phyloP scores from a whole-genome alignment of 1,284 basidiomycete genomes.

The Ceratobasidium sp. region DNA sequence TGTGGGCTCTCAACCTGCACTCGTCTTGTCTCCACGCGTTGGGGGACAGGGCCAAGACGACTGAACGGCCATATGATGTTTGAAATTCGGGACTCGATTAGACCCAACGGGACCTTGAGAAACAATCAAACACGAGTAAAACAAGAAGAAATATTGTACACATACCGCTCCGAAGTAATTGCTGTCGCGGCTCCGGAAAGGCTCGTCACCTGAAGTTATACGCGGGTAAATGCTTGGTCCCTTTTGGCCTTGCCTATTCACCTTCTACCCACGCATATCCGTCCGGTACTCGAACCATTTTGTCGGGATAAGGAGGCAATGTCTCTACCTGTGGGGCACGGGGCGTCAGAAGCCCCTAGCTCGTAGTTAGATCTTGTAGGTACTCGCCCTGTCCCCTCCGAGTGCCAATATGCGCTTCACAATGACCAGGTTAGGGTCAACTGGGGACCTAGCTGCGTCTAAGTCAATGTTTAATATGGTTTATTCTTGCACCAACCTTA shows the following conservation, averaged over 20 bases:
- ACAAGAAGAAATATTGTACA: not conserved
- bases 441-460: slow-evolving; percentile 35
- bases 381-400: slow-evolving; percentile 44
- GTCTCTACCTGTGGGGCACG: slow-evolving; percentile 36
- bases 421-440: slow-evolving; percentile 41
- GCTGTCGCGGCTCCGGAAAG: slow-evolving; percentile 45
- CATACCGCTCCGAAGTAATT: slow-evolving; percentile 47
- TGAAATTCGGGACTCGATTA: slow-evolving; percentile 44
- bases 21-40: slow-evolving; percentile 20
- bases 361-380: not conserved
- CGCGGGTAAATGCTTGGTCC: not conserved
- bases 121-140: not conserved
- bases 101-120: slow-evolving; percentile 44
- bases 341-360: not conserved
- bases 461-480: not conserved
- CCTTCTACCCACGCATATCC: slow-evolving; percentile 48
- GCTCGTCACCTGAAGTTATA: slow-evolving; percentile 42
- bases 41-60: slow-evolving; percentile 42
- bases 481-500: slow-evolving; percentile 38
- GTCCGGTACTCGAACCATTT: slow-evolving; percentile 40
- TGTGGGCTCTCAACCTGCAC: slow-evolving; percentile 24
- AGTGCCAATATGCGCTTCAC: slow-evolving; percentile 48
- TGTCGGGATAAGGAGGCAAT: slow-evolving; percentile 45
- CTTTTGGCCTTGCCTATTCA: not conserved
- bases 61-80: slow-evolving; percentile 40